Evolutionary conservation across 2,329 filamentous ascomycete genomes (phyloP), one percentile per base, ranked within the genome.

Genomic region (Penicillium olsonii): DNA sequence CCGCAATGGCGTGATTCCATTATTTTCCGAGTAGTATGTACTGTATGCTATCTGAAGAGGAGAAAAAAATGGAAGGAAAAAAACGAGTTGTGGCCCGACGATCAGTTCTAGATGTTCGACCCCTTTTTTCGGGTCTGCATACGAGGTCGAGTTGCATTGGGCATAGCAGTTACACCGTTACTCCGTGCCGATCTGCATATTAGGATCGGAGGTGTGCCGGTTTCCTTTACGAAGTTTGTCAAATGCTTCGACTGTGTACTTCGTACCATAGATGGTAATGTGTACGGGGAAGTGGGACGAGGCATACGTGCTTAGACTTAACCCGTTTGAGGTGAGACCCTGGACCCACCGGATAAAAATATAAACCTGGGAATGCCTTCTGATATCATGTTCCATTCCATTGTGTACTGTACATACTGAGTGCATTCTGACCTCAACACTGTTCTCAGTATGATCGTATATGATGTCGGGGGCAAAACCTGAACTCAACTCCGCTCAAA

Each of bases 291-390:
- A n/a, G n/a, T n/a, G n/a, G n/a, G n/a, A n/a, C n/a, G n/a, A n/a
- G n/a, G n/a, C 7, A 26, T 31, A 31, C 29, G 10, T 12, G 29
- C 29, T 31, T 31, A 26, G 7, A 26, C 47, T 48, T 50, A 53
- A 49, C 37, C 24, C 44, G 24, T 40, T 40, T 17, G 27, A 42
- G 24, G 24, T 48, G 42, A 56, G 55, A 60, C 51, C 53, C 55
- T 60, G 55, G 51, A 60, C 53, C 57, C 57, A 60, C 57, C 5
- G 1, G 20, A 47, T 42, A 42, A 35, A 35, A 19, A 39, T 38
- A 37, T 42, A n/a, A n/a, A 24, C 15, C 14, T 37, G 33, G 10
- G 27, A 27, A 46, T 41, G 15, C 3, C 6, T 12, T 26, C 8
- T 9, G 14, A 34, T 26, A 14, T 38, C 19, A 26, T 38, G 11